phyloP scores from a whole-genome alignment of 2,329 filamentous ascomycete genomes.

The Fusarium agapanthi region DNA sequence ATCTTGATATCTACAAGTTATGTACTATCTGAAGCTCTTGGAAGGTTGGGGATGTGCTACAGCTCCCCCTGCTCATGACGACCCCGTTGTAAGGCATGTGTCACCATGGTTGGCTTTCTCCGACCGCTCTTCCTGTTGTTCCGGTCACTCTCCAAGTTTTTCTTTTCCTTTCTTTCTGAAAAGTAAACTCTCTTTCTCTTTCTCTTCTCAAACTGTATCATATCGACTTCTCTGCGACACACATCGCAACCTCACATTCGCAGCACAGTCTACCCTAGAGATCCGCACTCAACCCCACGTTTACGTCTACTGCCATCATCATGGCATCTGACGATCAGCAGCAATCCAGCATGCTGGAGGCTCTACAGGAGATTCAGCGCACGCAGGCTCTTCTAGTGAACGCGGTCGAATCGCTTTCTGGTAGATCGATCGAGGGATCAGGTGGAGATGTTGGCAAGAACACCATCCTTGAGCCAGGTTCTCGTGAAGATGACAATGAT shows the following conservation, averaged over 20 bases:
- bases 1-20: slow-evolving; percentile 33
- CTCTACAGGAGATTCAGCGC: slow-evolving; percentile 53
- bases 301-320: slow-evolving; percentile 1
- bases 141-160: slow-evolving; percentile 21
- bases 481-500: slow-evolving; percentile 11
- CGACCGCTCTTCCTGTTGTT: slow-evolving; percentile 34
- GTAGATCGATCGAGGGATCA: slow-evolving; percentile 37
- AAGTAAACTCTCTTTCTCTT: neutral
- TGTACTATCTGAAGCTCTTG: slow-evolving; percentile 28
- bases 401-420: slow-evolving; percentile 52
- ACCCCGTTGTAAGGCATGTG: slow-evolving; percentile 14
- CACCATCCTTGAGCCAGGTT: slow-evolving; percentile 13
- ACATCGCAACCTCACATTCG: neutral
- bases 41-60: slow-evolving; percentile 12
- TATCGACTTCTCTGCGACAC: neutral
- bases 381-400: slow-evolving; percentile 53
- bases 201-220: neutral
- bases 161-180: neutral
- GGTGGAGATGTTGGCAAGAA: slow-evolving; percentile 10
- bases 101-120: slow-evolving; percentile 25
- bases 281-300: neutral
- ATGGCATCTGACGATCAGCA: slow-evolving; percentile 41
- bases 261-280: slow-evolving; percentile 21
- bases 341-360: slow-evolving; percentile 38
- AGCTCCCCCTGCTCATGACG: slow-evolving; percentile 30